Evolutionary conservation across 2,329 filamentous ascomycete species (phyloP), one percentile per base, ranked within the genome.

Genomic region (Cercospora zeae-maydis): DNA sequence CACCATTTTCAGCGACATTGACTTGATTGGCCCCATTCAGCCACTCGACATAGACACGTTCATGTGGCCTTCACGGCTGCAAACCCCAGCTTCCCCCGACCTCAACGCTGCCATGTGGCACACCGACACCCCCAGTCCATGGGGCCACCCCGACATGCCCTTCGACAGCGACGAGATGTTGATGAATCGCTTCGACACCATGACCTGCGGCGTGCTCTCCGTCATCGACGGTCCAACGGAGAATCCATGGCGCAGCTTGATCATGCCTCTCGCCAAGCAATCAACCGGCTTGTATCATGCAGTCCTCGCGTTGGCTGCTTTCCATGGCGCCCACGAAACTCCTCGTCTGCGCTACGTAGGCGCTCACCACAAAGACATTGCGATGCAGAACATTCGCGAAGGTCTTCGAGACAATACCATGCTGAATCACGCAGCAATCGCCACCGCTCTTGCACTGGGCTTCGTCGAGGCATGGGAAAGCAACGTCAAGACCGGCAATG

Each of bases 401-500:
- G 83, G 84, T 19, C 81, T 90, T n/a, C 63, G 73, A 49, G 73
- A 76, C 33, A 78, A 82, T 53, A 84, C 82, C 63, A 89, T 90
- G 83, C 80, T 82, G 24, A 80, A 83, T 7, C 86, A 89, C 69
- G 84, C 84, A 34, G 86, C 87, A 13, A 80, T 91, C 45, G 88
- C 88, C 3, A 90, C 88, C n/a, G 88, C 87, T 0, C 76, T 91
- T 7, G 85, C 85, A 1, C 78, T 90, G 10, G 87, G 86, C 4
- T 90, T 90, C 71, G 84, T 86, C 1, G 88, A 90, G 70, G 87
- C 86, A 0, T 91, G 88, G 87, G 88, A 90, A 70, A 82, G 84
- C 63, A 85, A 89, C 66, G 88, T 86, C 55, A 84, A 83, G 31
- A 89, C 86, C 9, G 88, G 88, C 4, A 88, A 89, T 59, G 82